Evolutionary conservation across 2,329 filamentous ascomycete species (phyloP).

Genomic region (Pyricularia sp.): DNA sequence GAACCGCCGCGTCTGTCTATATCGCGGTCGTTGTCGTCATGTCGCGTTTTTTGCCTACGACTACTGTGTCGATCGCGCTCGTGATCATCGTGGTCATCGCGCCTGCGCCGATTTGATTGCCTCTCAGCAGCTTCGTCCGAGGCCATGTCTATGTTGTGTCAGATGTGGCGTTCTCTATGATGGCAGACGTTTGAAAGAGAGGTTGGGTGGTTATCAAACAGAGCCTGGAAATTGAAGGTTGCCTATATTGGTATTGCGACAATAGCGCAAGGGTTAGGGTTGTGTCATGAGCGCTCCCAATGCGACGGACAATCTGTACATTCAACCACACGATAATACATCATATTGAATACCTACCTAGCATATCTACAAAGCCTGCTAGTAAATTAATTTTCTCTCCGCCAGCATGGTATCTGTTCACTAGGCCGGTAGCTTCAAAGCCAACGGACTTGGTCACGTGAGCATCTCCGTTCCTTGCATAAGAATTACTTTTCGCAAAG

Average conservation of each 20-base stretch:
- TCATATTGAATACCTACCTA: background rate
- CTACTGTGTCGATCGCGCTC: conserved; percentile 12
- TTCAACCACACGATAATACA: background rate
- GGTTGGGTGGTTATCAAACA: background rate
- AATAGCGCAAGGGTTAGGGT: background rate
- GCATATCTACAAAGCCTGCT: background rate
- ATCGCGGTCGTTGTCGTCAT: conserved; percentile 20
- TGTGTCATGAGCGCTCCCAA: background rate
- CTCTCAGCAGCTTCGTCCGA: background rate
- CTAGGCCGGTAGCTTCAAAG: background rate
- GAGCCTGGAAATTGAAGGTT: background rate
- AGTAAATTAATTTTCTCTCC: background rate
- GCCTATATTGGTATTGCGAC: background rate
- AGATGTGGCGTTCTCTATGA: background rate
- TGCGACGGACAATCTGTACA: background rate
- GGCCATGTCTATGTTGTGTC: background rate
- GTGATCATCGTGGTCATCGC: conserved; percentile 8
- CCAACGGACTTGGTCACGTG: background rate
- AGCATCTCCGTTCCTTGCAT: background rate
- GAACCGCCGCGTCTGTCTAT: conserved; percentile 5
- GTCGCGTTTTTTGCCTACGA: conserved; percentile 15
- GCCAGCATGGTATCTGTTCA: background rate
- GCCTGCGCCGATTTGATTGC: background rate
- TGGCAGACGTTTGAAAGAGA: background rate
- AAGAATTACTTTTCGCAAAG: background rate